Evolutionary conservation across 176 grass and related monocot genomes (phyloP).

Genomic region (Paspalum vaginatum): DNA sequence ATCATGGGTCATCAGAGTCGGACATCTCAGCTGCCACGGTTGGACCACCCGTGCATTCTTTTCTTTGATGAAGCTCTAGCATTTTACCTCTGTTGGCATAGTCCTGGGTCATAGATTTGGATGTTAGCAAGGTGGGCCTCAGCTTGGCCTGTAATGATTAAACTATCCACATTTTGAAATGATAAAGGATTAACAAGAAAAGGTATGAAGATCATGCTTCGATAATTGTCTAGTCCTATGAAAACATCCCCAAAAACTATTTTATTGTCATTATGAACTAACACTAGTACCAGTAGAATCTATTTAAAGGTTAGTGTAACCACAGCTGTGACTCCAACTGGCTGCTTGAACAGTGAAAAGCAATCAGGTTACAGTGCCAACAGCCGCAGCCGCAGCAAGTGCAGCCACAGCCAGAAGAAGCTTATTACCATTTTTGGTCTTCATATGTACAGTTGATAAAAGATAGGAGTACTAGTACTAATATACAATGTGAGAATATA

Average conservation of each 20-base stretch:
- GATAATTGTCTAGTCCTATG: slow-evolving; percentile 1
- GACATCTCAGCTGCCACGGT: slow-evolving; percentile 40
- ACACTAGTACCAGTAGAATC: neutral
- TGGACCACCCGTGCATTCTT: slow-evolving; percentile 73
- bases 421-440: neutral
- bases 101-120: slow-evolving; percentile 50
- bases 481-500: neutral
- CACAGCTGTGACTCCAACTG: too few relatives aligned
- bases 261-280: neutral
- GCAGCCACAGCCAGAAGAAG: too few relatives aligned
- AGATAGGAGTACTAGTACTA: neutral
- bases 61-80: slow-evolving; percentile 85
- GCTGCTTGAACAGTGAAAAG: too few relatives aligned
- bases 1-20: slow-evolving; percentile 49
- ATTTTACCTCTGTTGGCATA: slow-evolving; percentile 90
- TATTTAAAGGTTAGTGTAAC: neutral
- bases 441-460: slow-evolving; percentile 17
- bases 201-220: neutral
- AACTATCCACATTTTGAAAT: neutral
- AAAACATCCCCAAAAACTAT: slow-evolving; percentile 5
- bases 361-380: too few relatives aligned
- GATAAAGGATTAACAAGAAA: neutral
- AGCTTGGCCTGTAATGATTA: slow-evolving; percentile 1
- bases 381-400: too few relatives aligned
- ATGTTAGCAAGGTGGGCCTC: slow-evolving; percentile 29